These are phyloP conservation scores for Trametes versicolor DNA, from an alignment of 1,284 basidiomycete genomes.

Conservation along the genomic window DNA sequence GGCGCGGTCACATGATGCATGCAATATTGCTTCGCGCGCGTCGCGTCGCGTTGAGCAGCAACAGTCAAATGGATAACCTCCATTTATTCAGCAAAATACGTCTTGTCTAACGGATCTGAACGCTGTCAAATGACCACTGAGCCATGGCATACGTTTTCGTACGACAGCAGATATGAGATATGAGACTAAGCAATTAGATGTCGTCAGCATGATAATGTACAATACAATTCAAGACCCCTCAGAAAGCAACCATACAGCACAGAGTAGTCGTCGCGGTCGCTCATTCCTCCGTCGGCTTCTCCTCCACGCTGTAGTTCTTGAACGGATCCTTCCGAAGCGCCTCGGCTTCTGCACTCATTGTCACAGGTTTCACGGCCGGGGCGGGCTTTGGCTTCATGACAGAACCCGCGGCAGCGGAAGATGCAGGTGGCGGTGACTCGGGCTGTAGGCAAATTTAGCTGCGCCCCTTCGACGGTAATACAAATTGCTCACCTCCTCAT, in stretches of 20 bases:
- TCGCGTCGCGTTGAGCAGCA: conserved; percentile 19
- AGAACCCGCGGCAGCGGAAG: conserved; percentile 50
- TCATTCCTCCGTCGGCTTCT: conserved; percentile 37
- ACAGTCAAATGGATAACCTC: background rate
- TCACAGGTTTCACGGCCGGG: conserved; percentile 44
- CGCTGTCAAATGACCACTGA: too few species aligned
- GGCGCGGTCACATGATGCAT: conserved; percentile 35
- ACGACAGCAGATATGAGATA: too few species aligned
- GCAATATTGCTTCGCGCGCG: conserved; percentile 10
- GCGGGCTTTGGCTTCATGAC: conserved; percentile 68
- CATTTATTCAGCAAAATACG: too few species aligned
- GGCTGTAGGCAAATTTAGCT: conserved; percentile 20
- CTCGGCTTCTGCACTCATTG: conserved; percentile 67
- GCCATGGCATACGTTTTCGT: too few species aligned
- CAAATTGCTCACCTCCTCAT: conserved; percentile 56
- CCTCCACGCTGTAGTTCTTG: conserved; percentile 67
- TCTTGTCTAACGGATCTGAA: too few species aligned
- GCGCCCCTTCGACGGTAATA: background rate
- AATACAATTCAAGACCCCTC: background rate
- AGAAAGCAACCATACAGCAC: background rate
- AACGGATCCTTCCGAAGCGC: conserved; percentile 79
- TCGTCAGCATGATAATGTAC: background rate
- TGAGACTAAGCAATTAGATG: background rate
- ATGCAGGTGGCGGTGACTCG: conserved; percentile 38
- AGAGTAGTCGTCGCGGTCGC: background rate